phyloP scores from a whole-genome alignment of 2,329 filamentous ascomycete species.

The Hortaea werneckii region DNA sequence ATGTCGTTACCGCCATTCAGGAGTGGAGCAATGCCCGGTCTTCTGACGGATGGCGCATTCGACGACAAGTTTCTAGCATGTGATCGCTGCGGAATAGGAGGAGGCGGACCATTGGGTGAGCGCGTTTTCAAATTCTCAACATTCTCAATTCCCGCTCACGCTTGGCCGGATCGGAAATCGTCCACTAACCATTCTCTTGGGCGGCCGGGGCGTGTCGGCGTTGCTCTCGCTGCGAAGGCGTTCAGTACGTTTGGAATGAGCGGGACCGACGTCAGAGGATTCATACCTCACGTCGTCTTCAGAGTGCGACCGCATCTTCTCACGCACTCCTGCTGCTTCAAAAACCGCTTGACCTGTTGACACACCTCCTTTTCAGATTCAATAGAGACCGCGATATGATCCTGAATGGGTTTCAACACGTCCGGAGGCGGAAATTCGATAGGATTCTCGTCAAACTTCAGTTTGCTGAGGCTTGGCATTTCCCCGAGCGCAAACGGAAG shows the following conservation, averaged over 20 bases:
- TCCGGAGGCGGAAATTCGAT: constrained; percentile 60
- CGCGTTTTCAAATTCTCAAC: constrained; percentile 48
- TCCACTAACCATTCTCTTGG: constrained; percentile 41
- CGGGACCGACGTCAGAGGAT: constrained; percentile 1
- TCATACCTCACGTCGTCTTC: constrained; percentile 20
- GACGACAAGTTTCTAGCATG: constrained; percentile 52
- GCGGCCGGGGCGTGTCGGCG: constrained; percentile 66
- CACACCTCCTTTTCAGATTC: constrained; percentile 53
- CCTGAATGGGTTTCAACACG: constrained; percentile 22
- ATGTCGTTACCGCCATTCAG: constrained; percentile 57
- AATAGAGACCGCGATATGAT: constrained; percentile 26
- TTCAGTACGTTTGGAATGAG: background rate
- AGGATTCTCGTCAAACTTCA: constrained; percentile 84
- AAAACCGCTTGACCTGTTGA: constrained; percentile 49
- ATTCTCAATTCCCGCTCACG: constrained; percentile 52
- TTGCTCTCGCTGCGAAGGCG: constrained; percentile 53
- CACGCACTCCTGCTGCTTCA: constrained; percentile 35
- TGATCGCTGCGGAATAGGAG: constrained; percentile 69
- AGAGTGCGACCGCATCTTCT: constrained; percentile 15
- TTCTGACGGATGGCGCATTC: constrained; percentile 32
- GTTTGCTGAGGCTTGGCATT: constrained; percentile 77
- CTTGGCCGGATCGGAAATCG: constrained; percentile 61
- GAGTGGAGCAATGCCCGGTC: constrained; percentile 64
- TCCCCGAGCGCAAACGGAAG: constrained; percentile 76
- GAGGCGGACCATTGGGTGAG: constrained; percentile 57